Evolutionary conservation across 768 basidiomycete genomes (phyloP), one percentile per base, ranked within the genome.

Genomic region (Peribolospora kevripleyi): DNA sequence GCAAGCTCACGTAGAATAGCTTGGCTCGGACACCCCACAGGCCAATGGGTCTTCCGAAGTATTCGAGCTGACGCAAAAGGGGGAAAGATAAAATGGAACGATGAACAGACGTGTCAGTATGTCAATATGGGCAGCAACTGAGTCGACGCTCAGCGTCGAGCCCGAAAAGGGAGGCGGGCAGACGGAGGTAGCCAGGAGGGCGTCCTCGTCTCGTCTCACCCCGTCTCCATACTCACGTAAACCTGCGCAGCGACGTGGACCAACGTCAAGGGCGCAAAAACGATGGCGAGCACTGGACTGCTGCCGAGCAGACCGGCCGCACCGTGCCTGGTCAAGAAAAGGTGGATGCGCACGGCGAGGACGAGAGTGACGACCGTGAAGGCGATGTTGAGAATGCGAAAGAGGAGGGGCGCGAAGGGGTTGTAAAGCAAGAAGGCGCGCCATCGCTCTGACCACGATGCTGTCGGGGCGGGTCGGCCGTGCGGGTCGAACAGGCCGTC

Each of bases 21-120:
- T 90, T 90, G 51, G 72, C 77, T 41, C 84, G 84, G 41, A 87
- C 86, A 52, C 76, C 74, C 88, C 88, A 91, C 40, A 91, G 71
- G n/a, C 87, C 88, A 36, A 91, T 70, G 5, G 88, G 87, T 42
- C 81, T 78, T 46, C 87, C 82, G 63, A 88, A 88, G 68, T 93
- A 93, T 68, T 91, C 87, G 55, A 87, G 72, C 85, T 88, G 25
- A 25, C 25, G 25, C 25, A 25, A 25, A 63, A 37, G 55, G 54
- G 50, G 14, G 52, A 45, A 55, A 50, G 10, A 60, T 57, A 3
- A 49, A 61, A 42, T 42, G 61, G 7, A 53, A 59, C 48, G 38
- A 63, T 14, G 49, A 55, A 40, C 66, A 62, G 53, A 58, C 61
- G 58, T 59, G 55, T 37, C 51, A 50, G 42, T 61, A 54, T 42